Evolutionary conservation across 108 stramenopile species (phyloP), one percentile per base, ranked within the genome.

Genomic region (Cyclotella sp.): DNA sequence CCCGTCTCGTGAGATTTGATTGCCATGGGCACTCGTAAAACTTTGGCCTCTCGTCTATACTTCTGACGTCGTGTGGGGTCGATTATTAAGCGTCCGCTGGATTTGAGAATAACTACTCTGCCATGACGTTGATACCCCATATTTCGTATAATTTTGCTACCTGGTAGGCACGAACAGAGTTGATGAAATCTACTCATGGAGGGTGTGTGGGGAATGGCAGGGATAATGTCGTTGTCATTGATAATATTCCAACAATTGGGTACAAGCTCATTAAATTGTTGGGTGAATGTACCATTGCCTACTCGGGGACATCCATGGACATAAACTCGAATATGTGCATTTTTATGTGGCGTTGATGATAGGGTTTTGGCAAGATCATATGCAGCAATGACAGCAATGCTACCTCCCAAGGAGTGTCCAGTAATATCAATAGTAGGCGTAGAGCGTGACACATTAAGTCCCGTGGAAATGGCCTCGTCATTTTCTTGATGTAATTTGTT

Each of bases 391-490:
- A 75, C 44, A 9, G 74, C 63, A 27, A 75, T 65, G 52, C 52
- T 29, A 11, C 74, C 74, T 19, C 74, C 74, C 16, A 75, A 27
- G 16, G 52, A 57, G 49, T 75, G 74, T 14, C 74, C 74, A 21
- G 27, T 29, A 29, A 75, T 45, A 43, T 65, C 42, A 34, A 75
- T 54, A 5, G 61, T 49, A 44, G 39, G 13, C 11, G 44, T 10
- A 26, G 44, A 13, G 16, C 46, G 13, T 39, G 26, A 30, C n/a
- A 63, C 41, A 10, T 22, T 34, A 21, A 46, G 16, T 12, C 45
- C 66, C 44, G n/a, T 14, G 9, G 26, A 29, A 21, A 22, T 21
- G 9, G 45, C 45, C 27, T 67, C 16, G 7, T 45, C n/a, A 24
- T 14, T 67, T 49, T 67, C 44, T 16, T 9, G 14, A 46, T 44